Percentiles rank a stretch among this genome's conserved stretches.
Evolutionary conservation across 495 filamentous ascomycete genomes (phyloP).

Genomic region (Mytilinidion resinicola): DNA sequence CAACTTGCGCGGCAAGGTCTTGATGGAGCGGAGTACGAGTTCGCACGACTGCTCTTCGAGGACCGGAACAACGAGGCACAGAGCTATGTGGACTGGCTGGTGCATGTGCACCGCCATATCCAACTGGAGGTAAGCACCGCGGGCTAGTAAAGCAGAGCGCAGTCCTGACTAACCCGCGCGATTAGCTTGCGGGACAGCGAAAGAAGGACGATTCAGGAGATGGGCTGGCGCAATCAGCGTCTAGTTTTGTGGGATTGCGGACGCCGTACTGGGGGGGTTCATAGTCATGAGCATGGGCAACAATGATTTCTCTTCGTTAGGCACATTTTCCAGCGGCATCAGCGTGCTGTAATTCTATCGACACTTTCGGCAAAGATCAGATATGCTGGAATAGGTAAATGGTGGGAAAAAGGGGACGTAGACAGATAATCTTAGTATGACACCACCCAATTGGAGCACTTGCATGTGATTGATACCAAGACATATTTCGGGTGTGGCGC

Average conservation of each 20-base stretch:
- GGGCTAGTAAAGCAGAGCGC: neutral
- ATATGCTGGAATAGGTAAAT: too few relatives aligned
- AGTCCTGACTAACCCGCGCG: too few relatives aligned
- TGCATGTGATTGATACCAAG: too few relatives aligned
- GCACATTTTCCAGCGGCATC: too few relatives aligned
- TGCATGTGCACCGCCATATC: conserved; percentile 87
- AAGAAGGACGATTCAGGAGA: conserved; percentile 62
- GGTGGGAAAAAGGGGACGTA: too few relatives aligned
- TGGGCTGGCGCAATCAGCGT: conserved; percentile 29
- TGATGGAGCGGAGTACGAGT: conserved; percentile 95
- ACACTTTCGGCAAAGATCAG: too few relatives aligned
- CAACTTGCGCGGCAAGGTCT: conserved; percentile 90
- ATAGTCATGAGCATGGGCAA: neutral
- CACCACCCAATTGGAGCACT: too few relatives aligned
- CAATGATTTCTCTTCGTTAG: too few relatives aligned
- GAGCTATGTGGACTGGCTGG: conserved; percentile 97
- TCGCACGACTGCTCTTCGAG: conserved; percentile 82
- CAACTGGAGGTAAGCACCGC: conserved; percentile 66
- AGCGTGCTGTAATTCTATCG: too few relatives aligned
- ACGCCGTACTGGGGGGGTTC: conserved; percentile 58
- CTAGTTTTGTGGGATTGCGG: conserved; percentile 61
- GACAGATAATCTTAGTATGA: too few relatives aligned
- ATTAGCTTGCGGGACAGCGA: conserved; percentile 63
- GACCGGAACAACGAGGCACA: conserved; percentile 96
- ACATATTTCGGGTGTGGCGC: too few relatives aligned